Percentiles rank a stretch among this genome's conserved stretches.
These are phyloP conservation scores for Phoenix dactylifera DNA, from an alignment of 176 grass and related monocot genomes.

Conservation along the genomic window DNA sequence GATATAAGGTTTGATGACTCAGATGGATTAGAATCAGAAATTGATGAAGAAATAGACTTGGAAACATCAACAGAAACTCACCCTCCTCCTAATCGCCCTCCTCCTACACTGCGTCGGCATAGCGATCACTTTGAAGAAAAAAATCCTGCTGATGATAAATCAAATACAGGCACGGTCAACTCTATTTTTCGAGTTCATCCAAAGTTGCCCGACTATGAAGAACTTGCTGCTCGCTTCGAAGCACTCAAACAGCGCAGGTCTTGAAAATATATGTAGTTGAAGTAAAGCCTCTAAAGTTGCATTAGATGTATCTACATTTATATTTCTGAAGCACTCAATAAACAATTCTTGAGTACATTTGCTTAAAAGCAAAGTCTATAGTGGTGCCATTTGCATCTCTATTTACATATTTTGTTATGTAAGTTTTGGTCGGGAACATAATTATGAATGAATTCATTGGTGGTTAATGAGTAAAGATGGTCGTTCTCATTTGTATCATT, in stretches of 20 bases:
- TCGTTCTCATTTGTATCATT: too few relatives aligned
- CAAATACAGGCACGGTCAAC: constrained; percentile 32
- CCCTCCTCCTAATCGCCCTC: constrained; percentile 16
- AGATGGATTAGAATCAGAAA: constrained; percentile 39
- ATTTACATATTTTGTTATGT: too few relatives aligned
- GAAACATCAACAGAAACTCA: constrained; percentile 36
- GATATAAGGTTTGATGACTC: constrained; percentile 81
- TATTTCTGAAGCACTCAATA: too few relatives aligned
- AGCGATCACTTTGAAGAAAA: constrained; percentile 25
- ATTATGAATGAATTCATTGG: too few relatives aligned
- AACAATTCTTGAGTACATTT: too few relatives aligned
- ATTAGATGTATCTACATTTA: too few relatives aligned
- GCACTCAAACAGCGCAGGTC: constrained; percentile 25
- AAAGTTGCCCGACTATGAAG: constrained; percentile 91
- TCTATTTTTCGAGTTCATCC: constrained; percentile 51
- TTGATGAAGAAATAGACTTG: constrained; percentile 28
- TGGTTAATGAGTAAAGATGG: too few relatives aligned
- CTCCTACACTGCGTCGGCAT: constrained; percentile 22
- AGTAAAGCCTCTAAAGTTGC: too few relatives aligned
- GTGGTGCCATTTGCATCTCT: too few relatives aligned
- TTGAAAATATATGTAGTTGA: too few relatives aligned
- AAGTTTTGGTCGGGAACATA: too few relatives aligned
- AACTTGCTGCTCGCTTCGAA: constrained; percentile 75
- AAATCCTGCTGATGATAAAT: constrained; percentile 4
- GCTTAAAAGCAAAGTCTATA: too few relatives aligned